Base-by-base conservation (phyloP, 1,139 yeast genomes). In the Yamadazyma diddensiae region DNA sequence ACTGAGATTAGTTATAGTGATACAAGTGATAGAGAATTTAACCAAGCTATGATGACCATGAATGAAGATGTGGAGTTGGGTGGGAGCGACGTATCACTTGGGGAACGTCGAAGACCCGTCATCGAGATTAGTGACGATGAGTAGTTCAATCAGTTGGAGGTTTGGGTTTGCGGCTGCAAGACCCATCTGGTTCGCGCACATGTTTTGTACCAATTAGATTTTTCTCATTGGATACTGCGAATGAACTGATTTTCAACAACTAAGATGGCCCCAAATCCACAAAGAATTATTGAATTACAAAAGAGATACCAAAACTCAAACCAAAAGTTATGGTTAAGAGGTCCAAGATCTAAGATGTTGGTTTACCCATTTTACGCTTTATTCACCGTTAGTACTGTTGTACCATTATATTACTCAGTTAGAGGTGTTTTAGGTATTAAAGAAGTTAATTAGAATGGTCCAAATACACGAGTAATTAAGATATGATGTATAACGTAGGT, bases 291-390 rank as follows among this genome's bases (percentile, higher is more conserved):
- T 51, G 76, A 79, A 57, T 68, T 81, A 61, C 94, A 83, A 72
- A 82, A 74, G 65, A 65, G 75, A 50, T 83, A 79, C 73, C 94
- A 83, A 68, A 57, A 66, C 50, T 73, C 90, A 45, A 65, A 73
- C 56, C 77, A 81, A 65, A 83, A 81, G 54, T 73, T 83, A 59
- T 82, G 86, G 87, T 68, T 79, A 72, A 79, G 82, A 73, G 73
- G 73, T 29, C 59, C 69, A 46, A 80, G 90, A 67, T 79, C 96
- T 49, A 86, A 85, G 69, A 67, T 76, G 55, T 67, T 82, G 60
- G 76, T 88, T 50, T 85, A 83, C 68, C 97, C 97, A 60, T 90
- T 82, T 78, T 85, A 79, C 73, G 94, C 88, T 47, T 70, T 85
- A 48, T 84, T 88, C 70, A 71, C 90, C 43, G 72, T 82, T 43